Base-by-base conservation (phyloP, 1,284 basidiomycete genomes). In the Rhodotorula sp. region DNA sequence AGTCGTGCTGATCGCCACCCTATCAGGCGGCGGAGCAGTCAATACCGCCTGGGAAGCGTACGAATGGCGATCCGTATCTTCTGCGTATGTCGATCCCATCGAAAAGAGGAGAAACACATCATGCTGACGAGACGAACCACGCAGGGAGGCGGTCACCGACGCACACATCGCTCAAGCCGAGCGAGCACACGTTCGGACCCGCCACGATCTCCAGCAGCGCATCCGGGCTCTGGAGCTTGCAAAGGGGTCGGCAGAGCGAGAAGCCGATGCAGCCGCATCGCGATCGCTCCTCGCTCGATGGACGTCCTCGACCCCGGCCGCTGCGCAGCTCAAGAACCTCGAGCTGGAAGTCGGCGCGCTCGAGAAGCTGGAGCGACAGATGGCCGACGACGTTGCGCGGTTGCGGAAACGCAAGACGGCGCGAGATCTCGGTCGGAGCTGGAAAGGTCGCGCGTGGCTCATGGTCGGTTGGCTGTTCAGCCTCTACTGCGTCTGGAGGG, bases 11-110 rank as follows among this genome's bases (percentile, higher is more conserved):
- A 83, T 83, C 62, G 83, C 80, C 1, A 69, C 80, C 1, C 75
- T 83, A 0, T 83, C 83, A 0, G 83, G 83, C 6, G 81, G 80
- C 14, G 82, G 80, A 51, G 82, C 82, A 1, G 78, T 81, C 34
- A 81, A 81, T 60, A 81, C 82, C 0, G 82, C 82, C 0, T 81
- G 80, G 80, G 80, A 83, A 61, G 81, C 82, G 21, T 82, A 79
- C 70, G 82, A 83, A 65, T 80, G 79, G 79, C 66, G 80, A 59
- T 64, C 71, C 69, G 59, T 77, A 21, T 77, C 76, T 0, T 72
- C 78, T 39, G 74, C 74, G 79, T 79, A n/a, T 64, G 78, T 62
- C 49, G 10, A 7, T 5, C 16, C 21, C 21, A n/a, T 12, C 48
- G 16, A 23, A 16, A 15, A 14, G 0, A n/a, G n/a, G 39, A 12